Base-by-base conservation (phyloP, 2,329 filamentous ascomycete species). In the Grosmannia penicillata region DNA sequence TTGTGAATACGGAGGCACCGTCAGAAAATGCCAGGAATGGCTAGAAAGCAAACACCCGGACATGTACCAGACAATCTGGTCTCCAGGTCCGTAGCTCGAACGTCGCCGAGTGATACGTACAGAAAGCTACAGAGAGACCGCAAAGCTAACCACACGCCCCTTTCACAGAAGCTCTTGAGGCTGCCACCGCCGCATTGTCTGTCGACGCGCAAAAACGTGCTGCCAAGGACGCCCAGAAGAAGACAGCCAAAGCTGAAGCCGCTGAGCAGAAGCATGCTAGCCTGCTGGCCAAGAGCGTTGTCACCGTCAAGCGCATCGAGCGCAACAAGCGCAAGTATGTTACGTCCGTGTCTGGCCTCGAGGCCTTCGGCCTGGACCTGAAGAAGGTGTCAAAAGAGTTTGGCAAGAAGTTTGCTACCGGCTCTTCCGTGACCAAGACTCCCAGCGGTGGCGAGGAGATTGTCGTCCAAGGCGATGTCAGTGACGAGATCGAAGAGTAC, bases 11-110 rank as follows among this genome's bases (percentile, higher is more conserved):
- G 91, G 91, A 54, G 89, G 87, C 47, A 96, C 87, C 28, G 79
- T 82, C 19, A 94, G 86, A 63, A 98, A 95, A 65, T 98, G 91
- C 65, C 82, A 89, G 60, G 87, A 96, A 58, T 98, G 91, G 91
- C 76, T 98, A 17, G 66, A 84, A 53, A 73, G 78, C 47, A 70
- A 76, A 47, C 71, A 94, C 51, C 72, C 77, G 4, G 67, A 71
- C 33, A 64, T 95, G 57, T 93, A 93, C 60, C 60, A 72, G 45
- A 66, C 67, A 51, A 72, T 98, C 59, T 95, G 93, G 71, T 94
- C 86, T 36, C 71, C 82, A 60, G 85, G 86, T 89, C 65, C 45
- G 62, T 49, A 15, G 21, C 24, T 11, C 23, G 29, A 29, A 19
- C 23, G 30, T 33, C 30, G 34, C 39, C 37, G n/a, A n/a, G n/a